Conservation (phyloP, 495 filamentous ascomycete species). For the Xylaria palmicola region DNA sequence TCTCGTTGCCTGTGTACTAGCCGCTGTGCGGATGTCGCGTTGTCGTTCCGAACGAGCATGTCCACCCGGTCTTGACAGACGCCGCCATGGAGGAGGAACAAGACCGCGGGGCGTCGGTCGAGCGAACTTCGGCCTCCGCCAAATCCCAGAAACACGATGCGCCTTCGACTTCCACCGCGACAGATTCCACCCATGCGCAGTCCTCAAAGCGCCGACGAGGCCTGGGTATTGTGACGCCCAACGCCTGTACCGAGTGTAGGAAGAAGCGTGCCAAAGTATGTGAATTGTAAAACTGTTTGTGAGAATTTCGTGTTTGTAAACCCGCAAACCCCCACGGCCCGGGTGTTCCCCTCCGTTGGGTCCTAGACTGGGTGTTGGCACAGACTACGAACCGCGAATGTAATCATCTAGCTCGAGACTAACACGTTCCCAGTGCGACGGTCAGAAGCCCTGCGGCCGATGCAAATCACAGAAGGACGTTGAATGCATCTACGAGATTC, state of each 20-base stretch:
- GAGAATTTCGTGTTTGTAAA: background rate
- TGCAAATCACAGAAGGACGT: slow-evolving; percentile 48
- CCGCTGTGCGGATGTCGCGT: background rate
- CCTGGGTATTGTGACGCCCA: slow-evolving; percentile 52
- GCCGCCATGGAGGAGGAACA: slow-evolving; percentile 31
- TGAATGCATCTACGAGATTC: slow-evolving; percentile 54
- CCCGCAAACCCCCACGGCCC: background rate
- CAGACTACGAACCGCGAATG: background rate
- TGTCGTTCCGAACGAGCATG: slow-evolving; percentile 19
- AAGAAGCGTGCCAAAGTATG: slow-evolving; percentile 58
- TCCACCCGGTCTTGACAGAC: slow-evolving; percentile 11
- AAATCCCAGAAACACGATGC: slow-evolving; percentile 29
- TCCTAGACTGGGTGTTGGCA: background rate
- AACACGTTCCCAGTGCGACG: slow-evolving; percentile 45
- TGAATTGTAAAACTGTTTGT: background rate
- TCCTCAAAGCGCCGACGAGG: slow-evolving; percentile 49
- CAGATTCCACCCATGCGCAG: slow-evolving; percentile 15
- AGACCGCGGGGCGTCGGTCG: slow-evolving; percentile 23
- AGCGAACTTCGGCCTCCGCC: slow-evolving; percentile 25
- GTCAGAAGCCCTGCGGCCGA: slow-evolving; percentile 50
- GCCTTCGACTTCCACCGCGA: slow-evolving; percentile 14
- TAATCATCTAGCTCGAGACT: background rate
- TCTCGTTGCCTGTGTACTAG: background rate
- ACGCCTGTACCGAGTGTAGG: slow-evolving; percentile 57
- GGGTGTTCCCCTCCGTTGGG: background rate